Evolutionary conservation across 495 filamentous ascomycete species (phyloP).

Genomic region (Daldinia loculata): DNA sequence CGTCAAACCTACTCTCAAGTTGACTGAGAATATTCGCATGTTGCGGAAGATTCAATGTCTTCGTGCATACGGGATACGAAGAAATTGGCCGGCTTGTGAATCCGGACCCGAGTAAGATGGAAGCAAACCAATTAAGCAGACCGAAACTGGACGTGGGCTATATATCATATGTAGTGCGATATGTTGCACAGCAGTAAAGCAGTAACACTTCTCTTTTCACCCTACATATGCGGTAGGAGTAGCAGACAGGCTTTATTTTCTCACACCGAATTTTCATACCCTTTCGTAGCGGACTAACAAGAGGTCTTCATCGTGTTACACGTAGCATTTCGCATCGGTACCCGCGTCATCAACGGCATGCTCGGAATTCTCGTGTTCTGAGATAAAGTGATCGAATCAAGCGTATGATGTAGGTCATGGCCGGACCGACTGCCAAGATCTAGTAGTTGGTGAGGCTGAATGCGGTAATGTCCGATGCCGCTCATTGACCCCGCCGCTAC

Average conservation of each 20-base stretch:
- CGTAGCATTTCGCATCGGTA: constrained; percentile 17
- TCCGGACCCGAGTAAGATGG: constrained; percentile 27
- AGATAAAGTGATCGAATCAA: constrained; percentile 24
- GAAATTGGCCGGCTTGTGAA: constrained; percentile 29
- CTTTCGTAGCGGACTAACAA: neutral
- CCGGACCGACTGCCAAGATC: constrained; percentile 7
- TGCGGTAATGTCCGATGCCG: constrained; percentile 26
- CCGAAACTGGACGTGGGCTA: constrained; percentile 6
- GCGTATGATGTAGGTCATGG: constrained; percentile 22
- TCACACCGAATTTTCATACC: constrained; percentile 26
- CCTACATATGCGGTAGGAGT: constrained; percentile 12
- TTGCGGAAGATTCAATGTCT: constrained; percentile 8
- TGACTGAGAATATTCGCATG: neutral
- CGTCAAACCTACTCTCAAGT: neutral
- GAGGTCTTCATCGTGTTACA: constrained; percentile 7
- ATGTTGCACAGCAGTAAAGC: constrained; percentile 10
- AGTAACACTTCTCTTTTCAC: constrained; percentile 22
- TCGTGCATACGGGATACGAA: constrained; percentile 23
- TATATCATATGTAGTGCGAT: constrained; percentile 27
- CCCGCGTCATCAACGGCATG: constrained; percentile 24
- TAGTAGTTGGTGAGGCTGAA: constrained; percentile 33
- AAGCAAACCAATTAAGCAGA: constrained; percentile 27
- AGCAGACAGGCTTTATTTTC: constrained; percentile 1
- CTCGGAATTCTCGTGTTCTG: constrained; percentile 28
- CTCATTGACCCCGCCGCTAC: constrained; percentile 31